Base-by-base conservation (phyloP, 1,139 yeast species). In the Zygoascus sp. region DNA sequence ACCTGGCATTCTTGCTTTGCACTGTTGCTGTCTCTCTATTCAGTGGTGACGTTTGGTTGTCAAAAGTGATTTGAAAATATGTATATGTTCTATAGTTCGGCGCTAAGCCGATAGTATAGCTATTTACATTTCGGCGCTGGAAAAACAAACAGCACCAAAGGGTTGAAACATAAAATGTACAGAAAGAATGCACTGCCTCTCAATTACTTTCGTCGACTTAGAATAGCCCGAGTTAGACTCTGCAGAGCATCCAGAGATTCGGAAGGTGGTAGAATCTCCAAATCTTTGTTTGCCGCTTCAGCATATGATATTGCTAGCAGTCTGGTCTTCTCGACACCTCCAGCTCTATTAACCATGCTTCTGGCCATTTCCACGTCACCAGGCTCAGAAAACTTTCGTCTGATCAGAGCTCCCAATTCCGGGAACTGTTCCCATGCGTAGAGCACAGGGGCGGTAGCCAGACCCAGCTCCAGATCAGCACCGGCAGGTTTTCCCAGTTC, bases 371-470 rank as follows among this genome's bases (percentile, higher is more conserved):
- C 90, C 30, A 90, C 84, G 63, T 92, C 98, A 2, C 96, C 96
- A 0, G 81, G 80, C 52, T 79, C 70, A 45, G 76, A 74, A 65
- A 92, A 94, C 65, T 90, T 88, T 53, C 98, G 77, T 32, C 80
- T 81, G 57, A 92, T 89, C 62, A 90, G 68, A 27, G 79, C 81
- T 1, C 97, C 97, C 46, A 92, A 71, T 52, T 82, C 85, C 0
- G 96, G 95, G 58, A 79, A 80, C 62, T 83, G 80, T 60, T 79
- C 81, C 98, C 98, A 92, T 1, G 98, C 97, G 68, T 77, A 92
- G 48, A 92, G 71, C 3, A 92, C 90, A 2, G 99, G 99, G 0
- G 97, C 97, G 1, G 99, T 92, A 1, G 97, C 97, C 53, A 92
- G 75, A 0, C 99, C 99, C 42, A 92, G 74, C 64, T 90, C 82